Percentiles rank a stretch among this genome's conserved stretches.
phyloP scores from a whole-genome alignment of 345 rosid species.

The Microcos paniculata region DNA sequence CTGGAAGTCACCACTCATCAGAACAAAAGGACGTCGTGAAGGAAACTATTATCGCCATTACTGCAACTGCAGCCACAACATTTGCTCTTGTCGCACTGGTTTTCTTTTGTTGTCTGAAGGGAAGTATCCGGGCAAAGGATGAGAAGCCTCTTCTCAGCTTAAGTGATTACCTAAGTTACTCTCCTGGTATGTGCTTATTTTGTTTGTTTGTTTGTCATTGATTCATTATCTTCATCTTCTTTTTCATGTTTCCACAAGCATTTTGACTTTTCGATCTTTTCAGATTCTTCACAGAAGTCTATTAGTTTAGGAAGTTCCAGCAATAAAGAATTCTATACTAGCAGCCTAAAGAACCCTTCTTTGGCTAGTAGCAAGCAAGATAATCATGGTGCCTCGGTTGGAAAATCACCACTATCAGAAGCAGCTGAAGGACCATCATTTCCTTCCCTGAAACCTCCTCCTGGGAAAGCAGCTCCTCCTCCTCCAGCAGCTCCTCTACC shows the following conservation, averaged over 20 bases:
- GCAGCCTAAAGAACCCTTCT: constrained; percentile 27
- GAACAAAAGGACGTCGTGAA: constrained; percentile 20
- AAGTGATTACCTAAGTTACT: constrained; percentile 36
- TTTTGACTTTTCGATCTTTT: constrained; percentile 23
- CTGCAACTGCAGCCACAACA: constrained; percentile 53
- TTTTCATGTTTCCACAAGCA: not conserved
- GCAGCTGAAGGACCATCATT: constrained; percentile 9
- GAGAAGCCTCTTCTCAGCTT: constrained; percentile 72
- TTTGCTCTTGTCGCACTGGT: constrained; percentile 53
- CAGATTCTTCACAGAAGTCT: constrained; percentile 64
- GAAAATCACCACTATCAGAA: constrained; percentile 27
- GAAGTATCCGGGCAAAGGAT: constrained; percentile 40
- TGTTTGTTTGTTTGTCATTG: not conserved
- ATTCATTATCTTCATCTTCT: not conserved
- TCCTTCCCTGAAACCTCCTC: constrained; percentile 45
- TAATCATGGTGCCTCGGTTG: constrained; percentile 22
- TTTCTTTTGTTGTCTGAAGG: constrained; percentile 50
- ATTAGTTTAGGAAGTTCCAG: constrained; percentile 38
- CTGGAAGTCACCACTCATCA: constrained; percentile 16
- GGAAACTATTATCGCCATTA: constrained; percentile 49
- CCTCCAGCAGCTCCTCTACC: constrained; percentile 27
- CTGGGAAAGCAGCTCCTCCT: constrained; percentile 50
- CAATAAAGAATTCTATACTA: constrained; percentile 18
- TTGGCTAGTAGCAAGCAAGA: constrained; percentile 31
- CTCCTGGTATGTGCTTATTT: constrained; percentile 44